These are phyloP conservation scores for Oropetium thomaeum DNA, from an alignment of 176 grass and related monocot species.

Conservation along the genomic window DNA sequence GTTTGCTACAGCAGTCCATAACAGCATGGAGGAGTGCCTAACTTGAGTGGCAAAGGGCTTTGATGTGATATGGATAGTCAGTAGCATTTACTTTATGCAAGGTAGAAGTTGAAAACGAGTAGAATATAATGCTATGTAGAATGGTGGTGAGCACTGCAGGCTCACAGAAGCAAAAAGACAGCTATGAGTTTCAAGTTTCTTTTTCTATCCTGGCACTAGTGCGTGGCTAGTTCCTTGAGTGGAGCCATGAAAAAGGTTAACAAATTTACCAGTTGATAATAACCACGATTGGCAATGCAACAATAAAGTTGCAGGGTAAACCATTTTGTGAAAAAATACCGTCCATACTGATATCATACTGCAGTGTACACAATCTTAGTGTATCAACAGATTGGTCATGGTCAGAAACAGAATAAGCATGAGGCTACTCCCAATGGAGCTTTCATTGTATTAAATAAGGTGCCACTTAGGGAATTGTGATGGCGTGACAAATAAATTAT, in stretches of 20 bases:
- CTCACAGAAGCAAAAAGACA: conserved; percentile 11
- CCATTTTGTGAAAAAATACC: too few species aligned
- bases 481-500: too few species aligned
- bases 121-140: conserved; percentile 9
- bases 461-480: too few species aligned
- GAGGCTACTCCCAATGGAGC: too few species aligned
- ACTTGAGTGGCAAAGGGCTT: conserved; percentile 33
- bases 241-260: conserved; percentile 19
- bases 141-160: conserved; percentile 8
- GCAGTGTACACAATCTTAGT: too few species aligned
- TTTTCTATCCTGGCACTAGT: conserved; percentile 25
- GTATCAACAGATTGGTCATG: too few species aligned
- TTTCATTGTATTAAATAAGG: too few species aligned
- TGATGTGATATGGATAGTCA: conserved; percentile 38
- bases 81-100: not conserved
- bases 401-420: too few species aligned
- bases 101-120: not conserved
- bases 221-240: not conserved
- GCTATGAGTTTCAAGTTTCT: conserved; percentile 24
- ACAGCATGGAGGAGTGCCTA: conserved; percentile 34
- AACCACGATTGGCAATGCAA: too few species aligned
- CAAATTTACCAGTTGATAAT: too few species aligned
- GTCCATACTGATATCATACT: too few species aligned
- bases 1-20: not conserved
- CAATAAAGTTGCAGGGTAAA: too few species aligned